Percentiles rank a stretch among this genome's conserved stretches.
Conservation (phyloP, 306 rosid genomes). For the Styphnolobium japonicum region DNA sequence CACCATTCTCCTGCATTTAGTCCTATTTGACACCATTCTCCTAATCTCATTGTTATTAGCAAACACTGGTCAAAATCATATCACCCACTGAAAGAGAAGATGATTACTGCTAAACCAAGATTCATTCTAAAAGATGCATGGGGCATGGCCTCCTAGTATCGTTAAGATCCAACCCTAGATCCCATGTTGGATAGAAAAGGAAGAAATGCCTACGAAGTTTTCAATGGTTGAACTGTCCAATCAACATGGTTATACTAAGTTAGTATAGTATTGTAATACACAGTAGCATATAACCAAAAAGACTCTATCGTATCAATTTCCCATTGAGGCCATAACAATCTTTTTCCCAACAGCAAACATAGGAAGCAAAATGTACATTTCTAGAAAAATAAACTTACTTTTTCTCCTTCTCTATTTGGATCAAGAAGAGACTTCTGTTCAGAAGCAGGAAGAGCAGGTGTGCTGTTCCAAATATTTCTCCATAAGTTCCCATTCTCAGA, state of each 20-base stretch:
- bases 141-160: background rate
- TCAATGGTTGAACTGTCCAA: background rate
- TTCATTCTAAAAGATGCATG: background rate
- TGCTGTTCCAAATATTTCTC: constrained; percentile 68
- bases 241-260: background rate
- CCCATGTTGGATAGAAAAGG: background rate
- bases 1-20: background rate
- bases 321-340: background rate
- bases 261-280: background rate
- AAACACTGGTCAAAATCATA: background rate
- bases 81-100: background rate
- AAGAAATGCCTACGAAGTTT: background rate
- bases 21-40: background rate
- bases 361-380: background rate
- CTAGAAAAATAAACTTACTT: constrained; percentile 36
- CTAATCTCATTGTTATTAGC: background rate
- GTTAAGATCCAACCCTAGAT: background rate
- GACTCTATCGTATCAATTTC: background rate
- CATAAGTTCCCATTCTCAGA: constrained; percentile 68
- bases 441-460: constrained; percentile 59
- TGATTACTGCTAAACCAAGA: background rate
- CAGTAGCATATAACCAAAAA: background rate
- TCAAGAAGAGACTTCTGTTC: constrained; percentile 75
- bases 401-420: constrained; percentile 82
- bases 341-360: background rate